phyloP scores from a whole-genome alignment of 2,329 filamentous ascomycete genomes.

The Leptographium galeiforme region DNA sequence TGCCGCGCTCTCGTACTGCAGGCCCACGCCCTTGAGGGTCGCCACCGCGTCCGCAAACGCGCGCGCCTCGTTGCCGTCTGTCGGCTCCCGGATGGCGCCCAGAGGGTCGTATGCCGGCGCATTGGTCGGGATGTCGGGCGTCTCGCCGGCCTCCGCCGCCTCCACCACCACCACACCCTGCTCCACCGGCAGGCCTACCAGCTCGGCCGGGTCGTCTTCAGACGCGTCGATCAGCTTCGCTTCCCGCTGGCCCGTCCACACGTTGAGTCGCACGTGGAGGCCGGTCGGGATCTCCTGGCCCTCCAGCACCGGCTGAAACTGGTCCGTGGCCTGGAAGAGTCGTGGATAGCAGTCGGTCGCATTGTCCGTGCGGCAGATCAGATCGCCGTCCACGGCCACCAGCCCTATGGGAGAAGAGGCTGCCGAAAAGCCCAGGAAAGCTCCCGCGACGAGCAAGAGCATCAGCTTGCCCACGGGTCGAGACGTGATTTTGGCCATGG shows the following conservation, averaged over 20 bases:
- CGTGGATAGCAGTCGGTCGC: slow-evolving; percentile 51
- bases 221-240: slow-evolving; percentile 51
- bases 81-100: slow-evolving; percentile 42
- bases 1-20: slow-evolving; percentile 1
- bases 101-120: slow-evolving; percentile 44
- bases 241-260: slow-evolving; percentile 49
- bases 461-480: not conserved
- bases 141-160: not conserved
- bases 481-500: not conserved
- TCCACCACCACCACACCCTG: slow-evolving; percentile 39
- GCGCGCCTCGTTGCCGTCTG: slow-evolving; percentile 19
- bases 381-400: slow-evolving; percentile 18
- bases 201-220: slow-evolving; percentile 28
- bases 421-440: not conserved
- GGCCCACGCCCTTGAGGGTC: slow-evolving; percentile 29
- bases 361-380: slow-evolving; percentile 52
- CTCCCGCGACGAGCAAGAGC: not conserved
- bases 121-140: slow-evolving; percentile 26
- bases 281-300: slow-evolving; percentile 54
- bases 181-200: slow-evolving; percentile 39
- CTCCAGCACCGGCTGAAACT: slow-evolving; percentile 49
- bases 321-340: slow-evolving; percentile 47
- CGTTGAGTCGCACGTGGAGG: slow-evolving; percentile 52
- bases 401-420: not conserved
- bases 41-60: slow-evolving; percentile 34